phyloP scores from a whole-genome alignment of 116 monocot genomes.

The Papilionanthe hybrid region DNA sequence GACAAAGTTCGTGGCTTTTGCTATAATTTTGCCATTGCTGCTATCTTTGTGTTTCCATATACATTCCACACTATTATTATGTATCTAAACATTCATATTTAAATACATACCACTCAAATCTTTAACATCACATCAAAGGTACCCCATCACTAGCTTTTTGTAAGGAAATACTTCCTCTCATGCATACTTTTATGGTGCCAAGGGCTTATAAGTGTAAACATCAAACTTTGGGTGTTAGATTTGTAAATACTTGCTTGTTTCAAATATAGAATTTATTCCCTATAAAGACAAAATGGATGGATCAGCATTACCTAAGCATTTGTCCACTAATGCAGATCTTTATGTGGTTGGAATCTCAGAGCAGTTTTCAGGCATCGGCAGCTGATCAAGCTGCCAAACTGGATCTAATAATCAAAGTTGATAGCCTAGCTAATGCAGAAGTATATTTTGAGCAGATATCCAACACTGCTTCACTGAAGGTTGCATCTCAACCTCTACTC shows the following conservation, averaged over 20 bases:
- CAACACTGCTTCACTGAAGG: constrained; percentile 32
- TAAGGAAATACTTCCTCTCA: no score
- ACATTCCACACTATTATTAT: no score
- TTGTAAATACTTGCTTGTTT: not conserved
- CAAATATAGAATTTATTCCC: not conserved
- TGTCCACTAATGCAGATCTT: constrained; percentile 43
- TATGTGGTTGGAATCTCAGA: constrained; percentile 40
- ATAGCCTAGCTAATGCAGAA: constrained; percentile 50
- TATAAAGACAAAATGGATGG: not conserved
- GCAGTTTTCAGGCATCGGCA: constrained; percentile 24
- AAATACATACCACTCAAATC: no score
- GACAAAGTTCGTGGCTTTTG: not conserved
- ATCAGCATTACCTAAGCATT: constrained; percentile 17
- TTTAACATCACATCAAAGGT: no score
- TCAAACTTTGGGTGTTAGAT: no score
- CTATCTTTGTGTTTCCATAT: not conserved
- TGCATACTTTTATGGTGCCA: no score
- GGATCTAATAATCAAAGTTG: constrained; percentile 54
- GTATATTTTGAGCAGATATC: constrained; percentile 48
- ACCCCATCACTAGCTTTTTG: no score
- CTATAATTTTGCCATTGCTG: not conserved
- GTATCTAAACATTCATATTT: no score
- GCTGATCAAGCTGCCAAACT: constrained; percentile 56
- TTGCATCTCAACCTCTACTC: constrained; percentile 63
- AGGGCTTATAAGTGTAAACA: no score